Evolutionary conservation across 345 rosid species (phyloP), one percentile per base, ranked within the genome.

Genomic region (Populus tremula): DNA sequence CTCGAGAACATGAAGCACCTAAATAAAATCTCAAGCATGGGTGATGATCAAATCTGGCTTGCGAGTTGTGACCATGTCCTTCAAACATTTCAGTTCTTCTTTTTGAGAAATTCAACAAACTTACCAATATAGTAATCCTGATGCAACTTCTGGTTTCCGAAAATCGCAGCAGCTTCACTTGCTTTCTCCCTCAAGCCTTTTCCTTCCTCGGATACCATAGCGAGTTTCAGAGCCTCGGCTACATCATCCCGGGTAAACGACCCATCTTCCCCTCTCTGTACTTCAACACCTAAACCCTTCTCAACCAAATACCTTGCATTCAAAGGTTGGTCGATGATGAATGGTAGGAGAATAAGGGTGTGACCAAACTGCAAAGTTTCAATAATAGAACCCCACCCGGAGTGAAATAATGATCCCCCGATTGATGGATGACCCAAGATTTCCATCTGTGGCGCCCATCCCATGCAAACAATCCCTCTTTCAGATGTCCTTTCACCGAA

Each of bases 391-490:
- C 79, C 79, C 81, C 86, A 77, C 1, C 86, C 86, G 1, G 81
- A 70, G 43, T 80, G 86, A 75, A 77, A 74, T 53, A 80, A 67
- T 11, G 81, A 84, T 2, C 86, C 86, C 3, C 84, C 82, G 0
- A 81, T 35, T 1, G 81, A 69, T 27, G 81, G 72, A 67, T 83
- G 86, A 0, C 73, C 70, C 49, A 75, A 18, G 6, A 81, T 77
- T 3, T 77, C 78, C 45, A 70, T 14, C 63, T 82, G 85, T 0
- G 87, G 83, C 1, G 80, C 81, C 87, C 85, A 85, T 33, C 82
- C 87, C 6, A 67, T 20, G 18, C 41, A 61, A n/a, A 77, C 84
- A 8, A 71, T 17, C 66, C 85, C 87, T 47, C 67, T 53, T 0
- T 18, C 33, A 5, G 18, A 2, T 8, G 71, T 63, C 16, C 73